Evolutionary conservation across 306 rosid genomes (phyloP).

Genomic region (Trifolium pratense): DNA sequence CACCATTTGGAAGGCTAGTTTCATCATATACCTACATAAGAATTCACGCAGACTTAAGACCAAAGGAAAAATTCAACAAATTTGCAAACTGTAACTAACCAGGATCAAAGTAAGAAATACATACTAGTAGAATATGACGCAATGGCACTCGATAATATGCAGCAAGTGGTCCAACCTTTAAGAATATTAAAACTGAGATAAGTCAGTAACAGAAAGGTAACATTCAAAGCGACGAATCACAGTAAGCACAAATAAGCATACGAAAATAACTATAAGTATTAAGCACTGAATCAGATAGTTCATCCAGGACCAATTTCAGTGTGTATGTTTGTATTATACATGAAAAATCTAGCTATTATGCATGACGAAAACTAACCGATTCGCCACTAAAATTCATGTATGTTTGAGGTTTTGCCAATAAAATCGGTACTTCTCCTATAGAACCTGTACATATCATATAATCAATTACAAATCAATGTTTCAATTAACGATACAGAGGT

Average conservation of each 20-base stretch:
- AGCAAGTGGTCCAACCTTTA: slow-evolving; percentile 94
- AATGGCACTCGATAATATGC: slow-evolving; percentile 86
- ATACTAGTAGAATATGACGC: slow-evolving; percentile 86
- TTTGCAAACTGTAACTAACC: slow-evolving; percentile 1
- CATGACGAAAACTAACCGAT: slow-evolving; percentile 66
- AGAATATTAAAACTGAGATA: slow-evolving; percentile 34
- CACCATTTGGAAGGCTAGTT: slow-evolving; percentile 94
- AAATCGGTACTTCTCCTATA: slow-evolving; percentile 85
- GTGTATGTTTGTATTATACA: neutral
- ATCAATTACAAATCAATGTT: slow-evolving; percentile 39
- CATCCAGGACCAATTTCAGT: slow-evolving; percentile 20
- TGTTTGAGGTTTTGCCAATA: slow-evolving; percentile 91
- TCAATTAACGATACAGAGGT: neutral
- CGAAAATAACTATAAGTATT: neutral
- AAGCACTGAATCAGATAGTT: slow-evolving; percentile 25
- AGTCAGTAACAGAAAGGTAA: slow-evolving; percentile 30
- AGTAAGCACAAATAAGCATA: neutral
- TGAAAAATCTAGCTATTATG: slow-evolving; percentile 16
- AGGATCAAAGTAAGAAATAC: slow-evolving; percentile 29
- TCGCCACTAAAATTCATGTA: slow-evolving; percentile 94
- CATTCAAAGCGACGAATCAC: neutral
- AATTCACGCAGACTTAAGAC: slow-evolving; percentile 27
- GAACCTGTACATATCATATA: slow-evolving; percentile 70
- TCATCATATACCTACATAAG: slow-evolving; percentile 78
- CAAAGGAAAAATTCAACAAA: slow-evolving; percentile 18